Evolutionary conservation across 2,329 filamentous ascomycete genomes (phyloP).

Genomic region (Fusarium odoratissimum): DNA sequence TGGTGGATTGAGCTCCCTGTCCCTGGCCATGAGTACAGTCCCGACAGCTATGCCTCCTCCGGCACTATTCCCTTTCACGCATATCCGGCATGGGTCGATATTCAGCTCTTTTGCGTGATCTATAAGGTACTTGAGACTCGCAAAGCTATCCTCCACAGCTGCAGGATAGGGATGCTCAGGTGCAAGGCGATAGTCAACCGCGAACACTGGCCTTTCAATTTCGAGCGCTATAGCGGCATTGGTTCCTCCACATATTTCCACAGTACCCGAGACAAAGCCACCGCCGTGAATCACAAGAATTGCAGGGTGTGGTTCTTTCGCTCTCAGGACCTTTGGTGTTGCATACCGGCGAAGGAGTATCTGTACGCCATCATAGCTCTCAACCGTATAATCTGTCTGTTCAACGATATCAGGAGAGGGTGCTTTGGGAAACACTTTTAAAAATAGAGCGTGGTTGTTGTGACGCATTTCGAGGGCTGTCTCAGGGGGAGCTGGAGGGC

Average conservation of each 20-base stretch:
- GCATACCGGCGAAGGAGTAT: constrained; percentile 32
- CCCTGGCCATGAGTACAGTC: constrained; percentile 26
- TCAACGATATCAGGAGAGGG: constrained; percentile 3
- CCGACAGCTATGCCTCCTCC: constrained; percentile 31
- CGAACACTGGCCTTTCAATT: constrained; percentile 28
- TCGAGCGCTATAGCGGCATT: constrained; percentile 3
- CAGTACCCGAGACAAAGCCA: constrained; percentile 20
- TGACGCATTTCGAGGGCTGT: constrained; percentile 30
- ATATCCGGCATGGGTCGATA: constrained; percentile 30
- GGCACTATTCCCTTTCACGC: constrained; percentile 33
- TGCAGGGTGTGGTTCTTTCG: constrained; percentile 20
- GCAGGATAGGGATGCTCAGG: constrained; percentile 32
- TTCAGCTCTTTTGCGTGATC: constrained; percentile 30
- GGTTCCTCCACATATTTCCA: constrained; percentile 12
- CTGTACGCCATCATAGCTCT: constrained; percentile 23
- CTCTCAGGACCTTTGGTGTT: constrained; percentile 3
- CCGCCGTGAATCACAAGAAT: constrained; percentile 36
- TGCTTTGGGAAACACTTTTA: constrained; percentile 6
- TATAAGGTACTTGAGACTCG: constrained; percentile 23
- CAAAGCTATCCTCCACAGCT: constrained; percentile 33
- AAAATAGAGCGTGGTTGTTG: constrained; percentile 11
- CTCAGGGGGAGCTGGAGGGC: constrained; percentile 2
- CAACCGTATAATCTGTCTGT: constrained; percentile 21
- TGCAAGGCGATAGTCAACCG: constrained; percentile 38
- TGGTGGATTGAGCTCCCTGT: constrained; percentile 26